Evolutionary conservation across 352 stramenopile genomes (phyloP).

Genomic region (Elongisporangium anandrum): DNA sequence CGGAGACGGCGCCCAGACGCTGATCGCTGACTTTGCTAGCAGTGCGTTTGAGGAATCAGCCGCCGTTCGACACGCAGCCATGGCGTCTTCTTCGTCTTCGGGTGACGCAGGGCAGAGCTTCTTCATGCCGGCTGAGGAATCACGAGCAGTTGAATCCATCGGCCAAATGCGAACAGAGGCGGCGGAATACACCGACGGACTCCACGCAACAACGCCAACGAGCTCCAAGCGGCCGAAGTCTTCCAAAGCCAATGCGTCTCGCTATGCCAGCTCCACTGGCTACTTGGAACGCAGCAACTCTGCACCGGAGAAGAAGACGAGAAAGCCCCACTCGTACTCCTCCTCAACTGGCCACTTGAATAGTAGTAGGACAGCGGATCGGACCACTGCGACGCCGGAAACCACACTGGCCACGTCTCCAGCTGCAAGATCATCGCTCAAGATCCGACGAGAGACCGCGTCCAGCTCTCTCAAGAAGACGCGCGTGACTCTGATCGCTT

Average conservation of each 20-base stretch:
- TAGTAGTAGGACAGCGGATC: conserved; percentile 5
- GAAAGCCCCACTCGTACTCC: conserved; percentile 10
- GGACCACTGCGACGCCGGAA: not conserved
- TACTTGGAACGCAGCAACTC: not conserved
- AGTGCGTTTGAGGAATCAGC: conserved; percentile 4
- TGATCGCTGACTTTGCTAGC: conserved; percentile 26
- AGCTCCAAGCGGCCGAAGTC: not conserved
- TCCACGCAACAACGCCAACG: not conserved
- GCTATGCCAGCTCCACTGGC: not conserved
- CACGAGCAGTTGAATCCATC: not conserved
- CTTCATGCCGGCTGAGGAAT: not conserved
- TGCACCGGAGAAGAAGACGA: not conserved
- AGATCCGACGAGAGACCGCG: conserved; percentile 46
- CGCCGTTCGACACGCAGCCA: not conserved
- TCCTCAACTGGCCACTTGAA: conserved; percentile 4
- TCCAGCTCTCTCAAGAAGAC: conserved; percentile 55
- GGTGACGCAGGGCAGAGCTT: not conserved
- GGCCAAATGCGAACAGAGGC: not conserved
- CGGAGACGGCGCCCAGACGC: conserved; percentile 19
- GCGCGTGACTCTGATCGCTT: conserved; percentile 9
- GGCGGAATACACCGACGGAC: not conserved
- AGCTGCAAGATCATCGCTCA: conserved; percentile 20
- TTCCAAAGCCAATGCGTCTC: not conserved
- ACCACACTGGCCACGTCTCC: conserved; percentile 8
- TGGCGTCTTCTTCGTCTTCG: not conserved